phyloP scores from a whole-genome alignment of 2,329 filamentous ascomycete species.

The Xylaria sp. region DNA sequence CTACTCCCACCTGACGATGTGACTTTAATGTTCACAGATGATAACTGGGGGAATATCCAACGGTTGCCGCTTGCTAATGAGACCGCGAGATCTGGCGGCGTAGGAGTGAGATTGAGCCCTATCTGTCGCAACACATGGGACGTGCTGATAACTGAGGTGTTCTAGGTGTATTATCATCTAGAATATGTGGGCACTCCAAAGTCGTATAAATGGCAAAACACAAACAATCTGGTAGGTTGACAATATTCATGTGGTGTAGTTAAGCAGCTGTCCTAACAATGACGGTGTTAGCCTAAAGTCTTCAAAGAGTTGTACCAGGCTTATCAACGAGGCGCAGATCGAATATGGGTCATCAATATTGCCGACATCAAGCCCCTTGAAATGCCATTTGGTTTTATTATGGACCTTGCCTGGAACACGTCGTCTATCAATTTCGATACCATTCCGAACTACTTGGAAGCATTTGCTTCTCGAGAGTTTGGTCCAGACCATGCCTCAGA shows the following conservation, averaged over 20 bases:
- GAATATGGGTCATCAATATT: constrained; percentile 75
- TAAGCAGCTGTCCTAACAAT: neutral
- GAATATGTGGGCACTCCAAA: constrained; percentile 62
- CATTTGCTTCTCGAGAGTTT: constrained; percentile 63
- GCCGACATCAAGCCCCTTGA: constrained; percentile 71
- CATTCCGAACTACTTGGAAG: constrained; percentile 56
- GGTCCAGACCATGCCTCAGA: constrained; percentile 55
- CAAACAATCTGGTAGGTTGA: constrained; percentile 66
- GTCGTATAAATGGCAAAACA: constrained; percentile 71
- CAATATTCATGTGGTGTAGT: too few species aligned
- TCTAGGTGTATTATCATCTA: constrained; percentile 64
- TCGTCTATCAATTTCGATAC: constrained; percentile 53
- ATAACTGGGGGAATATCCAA: constrained; percentile 74
- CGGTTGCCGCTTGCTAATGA: constrained; percentile 70
- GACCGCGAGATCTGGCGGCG: constrained; percentile 67
- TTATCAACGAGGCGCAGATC: constrained; percentile 65
- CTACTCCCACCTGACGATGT: constrained; percentile 67
- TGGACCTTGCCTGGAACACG: constrained; percentile 63
- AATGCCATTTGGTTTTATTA: constrained; percentile 39
- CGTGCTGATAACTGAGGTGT: neutral
- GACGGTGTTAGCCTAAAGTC: constrained; percentile 31
- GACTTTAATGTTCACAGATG: constrained; percentile 74
- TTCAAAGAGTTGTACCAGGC: constrained; percentile 65
- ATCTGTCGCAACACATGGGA: neutral
- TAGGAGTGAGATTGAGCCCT: constrained; percentile 59